Conservation (phyloP, 2,329 filamentous ascomycete species). For the Lachnum nothofagi region DNA sequence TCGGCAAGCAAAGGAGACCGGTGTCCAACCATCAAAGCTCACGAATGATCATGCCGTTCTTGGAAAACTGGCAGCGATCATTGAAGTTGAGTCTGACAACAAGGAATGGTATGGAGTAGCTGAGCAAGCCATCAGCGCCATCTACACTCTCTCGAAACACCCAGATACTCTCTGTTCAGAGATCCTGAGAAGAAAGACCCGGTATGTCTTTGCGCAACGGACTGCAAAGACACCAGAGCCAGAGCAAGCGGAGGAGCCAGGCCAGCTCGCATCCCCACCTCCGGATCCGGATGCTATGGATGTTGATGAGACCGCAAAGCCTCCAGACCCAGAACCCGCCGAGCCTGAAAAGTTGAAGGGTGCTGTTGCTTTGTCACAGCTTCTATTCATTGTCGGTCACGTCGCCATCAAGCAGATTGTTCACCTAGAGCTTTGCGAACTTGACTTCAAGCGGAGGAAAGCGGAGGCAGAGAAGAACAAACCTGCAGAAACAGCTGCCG, state of each 20-base stretch:
- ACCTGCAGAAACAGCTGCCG: conserved; percentile 40
- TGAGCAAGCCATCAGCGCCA: conserved; percentile 92
- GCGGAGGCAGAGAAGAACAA: conserved; percentile 74
- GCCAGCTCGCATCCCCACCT: conserved; percentile 29
- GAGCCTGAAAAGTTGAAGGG: conserved; percentile 67
- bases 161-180: conserved; percentile 91
- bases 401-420: conserved; percentile 99
- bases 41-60: conserved; percentile 90
- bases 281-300: conserved; percentile 19
- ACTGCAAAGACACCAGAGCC: conserved; percentile 33
- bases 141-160: conserved; percentile 89
- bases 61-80: conserved; percentile 72
- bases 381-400: conserved; percentile 92
- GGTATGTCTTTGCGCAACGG: conserved; percentile 60
- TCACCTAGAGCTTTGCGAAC: conserved; percentile 92
- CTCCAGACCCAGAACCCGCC: too few species aligned
- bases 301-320: conserved; percentile 23
- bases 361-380: conserved; percentile 75
- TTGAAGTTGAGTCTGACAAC: conserved; percentile 78
- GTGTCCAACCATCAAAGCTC: conserved; percentile 67
- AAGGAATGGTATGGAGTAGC: conserved; percentile 96
- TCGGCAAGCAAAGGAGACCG: conserved; percentile 70
- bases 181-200: conserved; percentile 81
- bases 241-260: conserved; percentile 21
- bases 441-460: conserved; percentile 96